phyloP scores from a whole-genome alignment of 495 filamentous ascomycete genomes.

The Copromyces sp. region DNA sequence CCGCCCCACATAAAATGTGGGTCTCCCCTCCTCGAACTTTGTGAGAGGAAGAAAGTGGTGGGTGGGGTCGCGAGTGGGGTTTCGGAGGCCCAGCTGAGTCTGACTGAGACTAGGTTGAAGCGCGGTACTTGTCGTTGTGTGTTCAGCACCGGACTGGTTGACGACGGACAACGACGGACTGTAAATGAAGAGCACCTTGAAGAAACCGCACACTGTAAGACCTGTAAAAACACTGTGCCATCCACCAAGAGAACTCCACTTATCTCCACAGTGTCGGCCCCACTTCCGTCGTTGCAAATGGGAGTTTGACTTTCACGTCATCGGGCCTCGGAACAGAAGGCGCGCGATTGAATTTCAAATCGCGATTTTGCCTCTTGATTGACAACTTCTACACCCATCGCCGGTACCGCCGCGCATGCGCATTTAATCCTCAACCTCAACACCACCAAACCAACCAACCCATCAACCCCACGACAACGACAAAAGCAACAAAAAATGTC shows the following conservation, averaged over 20 bases:
- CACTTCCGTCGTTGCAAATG: background rate
- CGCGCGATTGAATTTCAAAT: background rate
- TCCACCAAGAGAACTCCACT: background rate
- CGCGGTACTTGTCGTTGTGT: background rate
- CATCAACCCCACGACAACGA: background rate
- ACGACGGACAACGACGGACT: too few relatives aligned
- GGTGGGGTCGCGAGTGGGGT: too few relatives aligned
- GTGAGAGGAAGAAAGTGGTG: too few relatives aligned
- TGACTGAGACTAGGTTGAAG: too few relatives aligned
- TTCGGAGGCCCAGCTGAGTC: too few relatives aligned
- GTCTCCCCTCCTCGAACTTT: too few relatives aligned
- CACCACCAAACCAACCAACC: background rate
- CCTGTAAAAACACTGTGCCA: background rate
- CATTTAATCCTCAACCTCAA: background rate
- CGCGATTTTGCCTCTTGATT: background rate
- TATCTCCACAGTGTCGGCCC: background rate
- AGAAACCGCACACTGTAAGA: background rate
- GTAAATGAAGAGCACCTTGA: background rate
- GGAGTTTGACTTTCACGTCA: background rate
- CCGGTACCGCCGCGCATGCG: background rate
- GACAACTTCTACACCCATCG: too few relatives aligned
- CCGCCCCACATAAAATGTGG: too few relatives aligned
- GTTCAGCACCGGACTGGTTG: background rate
- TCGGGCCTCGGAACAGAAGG: background rate
- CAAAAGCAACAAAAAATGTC: constrained; percentile 10